Base-by-base conservation (phyloP, 768 basidiomycete genomes). In the Pleurotus pulmonarius region DNA sequence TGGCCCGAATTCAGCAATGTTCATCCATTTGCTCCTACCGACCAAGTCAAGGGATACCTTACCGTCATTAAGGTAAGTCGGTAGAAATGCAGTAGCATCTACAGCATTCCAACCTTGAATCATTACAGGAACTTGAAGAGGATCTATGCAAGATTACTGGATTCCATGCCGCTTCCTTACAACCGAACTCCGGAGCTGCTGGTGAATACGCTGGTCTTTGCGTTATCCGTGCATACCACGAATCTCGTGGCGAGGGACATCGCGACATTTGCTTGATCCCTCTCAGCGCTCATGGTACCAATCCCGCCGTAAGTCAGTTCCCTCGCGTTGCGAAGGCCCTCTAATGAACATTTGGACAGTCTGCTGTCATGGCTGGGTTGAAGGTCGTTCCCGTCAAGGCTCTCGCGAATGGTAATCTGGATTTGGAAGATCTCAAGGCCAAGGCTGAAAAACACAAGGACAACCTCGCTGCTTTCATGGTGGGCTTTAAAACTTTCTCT, bases 161-260 rank as follows among this genome's bases (percentile, higher is more conserved):
- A n/a, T 97, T 98, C 75, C 83, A 92, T 61, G 86, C 94, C 16
- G 93, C 94, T 58, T 95, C 93, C 0, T 81, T 99, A n/a, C 97
- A 99, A 69, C 97, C 97, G 37, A 99, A 99, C 72, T 98, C 97
- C 12, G 97, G 97, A 44, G 97, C 97, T 15, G 92, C 94, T 58
- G 97, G 97, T 24, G 97, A 99, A 74, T 99, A 95, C 64, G 83
- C 97, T 29, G 97, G 97, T n/a, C 81, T 99, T 18, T 87, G 83
- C 51, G 88, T 98, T 58, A 98, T 99, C 65, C 84, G 88, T 47
- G 95, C 95, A 8, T 99, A 94, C 71, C 94, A 98, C 65, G 88
- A 90, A 67, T 90, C 92, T 53, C 86, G 87, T 18, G 90, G 90
- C 29, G 87, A 98, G 64, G 80, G 77, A 1, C 84, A 95, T 61